Base-by-base conservation (phyloP, 1,284 basidiomycete species). In the Leccinum fuscescens region DNA sequence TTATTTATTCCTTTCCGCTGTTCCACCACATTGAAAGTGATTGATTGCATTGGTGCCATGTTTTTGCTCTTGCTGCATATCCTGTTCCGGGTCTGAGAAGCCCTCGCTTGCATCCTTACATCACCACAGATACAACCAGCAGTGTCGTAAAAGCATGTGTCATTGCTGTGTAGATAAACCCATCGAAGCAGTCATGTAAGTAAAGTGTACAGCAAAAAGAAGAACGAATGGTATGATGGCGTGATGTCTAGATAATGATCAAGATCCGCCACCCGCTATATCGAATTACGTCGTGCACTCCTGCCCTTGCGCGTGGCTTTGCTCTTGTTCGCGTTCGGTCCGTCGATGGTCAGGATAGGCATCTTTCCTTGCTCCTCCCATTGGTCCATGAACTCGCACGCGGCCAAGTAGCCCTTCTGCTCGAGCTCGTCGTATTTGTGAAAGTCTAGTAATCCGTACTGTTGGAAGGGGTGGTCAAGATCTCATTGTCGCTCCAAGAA, bases 311-410 rank as follows among this genome's bases (percentile, higher is more conserved):
- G 86, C 69, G 79, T 84, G 49, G 79, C 79, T 57, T 76, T 75
- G 60, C 69, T 74, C 17, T 75, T 71, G 7, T 59, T 57, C 22
- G 75, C 74, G 64, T 80, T 78, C 63, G 80, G 80, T 33, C 81
- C 82, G 54, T 86, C 83, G 48, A 92, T 86, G 59, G 83, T 79
- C 15, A 87, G 81, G 17, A 82, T 85, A 0, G 95, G 94, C 29
- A 98, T 77, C 60, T 82, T 83, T 3, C 92, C 93, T 66, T 95
- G 90, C 14, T 87, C 85, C 53, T 92, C 88, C 85, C 94, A 92
- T 64, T 89, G 85, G 58, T 86, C 82, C 46, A 99, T 74, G 63
- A 91, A 83, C 58, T 88, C 82, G 65, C 89, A 77, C 0, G 92
- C 89, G 1, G 92, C 89, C 7, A 82, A 74, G 70, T 96, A 92